phyloP scores from a whole-genome alignment of 371 early-diverging fungal genomes.

The Smittium culicis region DNA sequence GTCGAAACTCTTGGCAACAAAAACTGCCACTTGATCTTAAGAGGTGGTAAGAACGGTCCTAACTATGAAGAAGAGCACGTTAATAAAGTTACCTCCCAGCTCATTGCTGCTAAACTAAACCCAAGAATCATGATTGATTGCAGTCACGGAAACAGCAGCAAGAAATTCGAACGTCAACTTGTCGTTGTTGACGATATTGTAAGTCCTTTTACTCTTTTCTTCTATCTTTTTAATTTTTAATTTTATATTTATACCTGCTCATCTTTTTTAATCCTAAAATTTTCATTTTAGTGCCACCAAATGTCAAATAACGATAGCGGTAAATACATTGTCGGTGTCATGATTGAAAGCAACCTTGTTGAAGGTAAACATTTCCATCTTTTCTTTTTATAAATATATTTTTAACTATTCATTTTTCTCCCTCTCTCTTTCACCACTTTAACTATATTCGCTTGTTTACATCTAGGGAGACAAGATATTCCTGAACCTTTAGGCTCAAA shows the following conservation, averaged over 20 bases:
- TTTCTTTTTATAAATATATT: not conserved
- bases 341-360: constrained; percentile 83
- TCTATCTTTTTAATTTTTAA: not conserved
- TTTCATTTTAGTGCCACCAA: constrained; percentile 26
- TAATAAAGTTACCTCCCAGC: constrained; percentile 34
- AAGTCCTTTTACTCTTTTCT: constrained; percentile 13
- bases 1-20: constrained; percentile 66
- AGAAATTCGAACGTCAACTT: constrained; percentile 64
- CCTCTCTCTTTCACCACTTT: no score
- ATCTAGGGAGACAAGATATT: constrained; percentile 44
- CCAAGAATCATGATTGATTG: constrained; percentile 85
- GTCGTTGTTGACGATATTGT: constrained; percentile 62
- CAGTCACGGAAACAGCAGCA: constrained; percentile 78
- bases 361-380: constrained; percentile 40
- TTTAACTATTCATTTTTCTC: not conserved
- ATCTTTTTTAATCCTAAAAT: not conserved
- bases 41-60: constrained; percentile 71
- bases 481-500: constrained; percentile 45
- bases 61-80: constrained; percentile 61
- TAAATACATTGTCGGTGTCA: constrained; percentile 51
- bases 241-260: not conserved
- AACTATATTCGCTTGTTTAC: no score
- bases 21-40: constrained; percentile 55
- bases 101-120: constrained; percentile 29
- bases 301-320: constrained; percentile 25